These are phyloP conservation scores for Neurospora pannonica DNA, from an alignment of 495 filamentous ascomycete genomes.

Conservation along the genomic window DNA sequence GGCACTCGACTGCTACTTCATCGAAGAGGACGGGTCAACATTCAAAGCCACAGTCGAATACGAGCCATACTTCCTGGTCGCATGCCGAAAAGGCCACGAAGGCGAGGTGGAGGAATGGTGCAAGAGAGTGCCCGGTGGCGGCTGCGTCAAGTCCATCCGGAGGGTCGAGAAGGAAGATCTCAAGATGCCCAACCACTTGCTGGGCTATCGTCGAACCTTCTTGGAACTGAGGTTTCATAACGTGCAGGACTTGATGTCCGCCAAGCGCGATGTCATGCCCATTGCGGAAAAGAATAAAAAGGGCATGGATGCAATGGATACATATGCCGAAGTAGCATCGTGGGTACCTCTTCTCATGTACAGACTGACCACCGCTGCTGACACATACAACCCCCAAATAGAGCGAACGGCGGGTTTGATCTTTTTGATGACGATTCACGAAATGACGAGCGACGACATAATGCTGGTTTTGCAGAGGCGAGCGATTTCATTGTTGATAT, in stretches of 20 bases:
- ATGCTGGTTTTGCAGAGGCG: slow-evolving; percentile 68
- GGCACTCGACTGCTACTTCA: slow-evolving; percentile 93
- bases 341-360: slow-evolving; percentile 30
- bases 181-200: slow-evolving; percentile 88
- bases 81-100: slow-evolving; percentile 79
- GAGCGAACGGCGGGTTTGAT: slow-evolving; percentile 82
- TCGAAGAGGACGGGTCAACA: slow-evolving; percentile 83
- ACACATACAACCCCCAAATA: slow-evolving; percentile 27
- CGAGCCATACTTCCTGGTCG: slow-evolving; percentile 92
- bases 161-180: slow-evolving; percentile 88
- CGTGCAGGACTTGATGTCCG: slow-evolving; percentile 72
- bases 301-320: slow-evolving; percentile 91
- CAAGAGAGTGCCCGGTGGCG: slow-evolving; percentile 70
- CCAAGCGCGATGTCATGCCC: slow-evolving; percentile 72
- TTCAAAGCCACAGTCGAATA: slow-evolving; percentile 97
- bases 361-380: neutral
- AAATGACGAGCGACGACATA: slow-evolving; percentile 75
- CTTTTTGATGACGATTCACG: slow-evolving; percentile 91
- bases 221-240: slow-evolving; percentile 81
- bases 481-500: slow-evolving; percentile 99
- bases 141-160: slow-evolving; percentile 67
- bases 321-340: slow-evolving; percentile 93
- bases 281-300: slow-evolving; percentile 96
- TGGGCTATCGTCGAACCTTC: slow-evolving; percentile 82
- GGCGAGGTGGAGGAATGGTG: slow-evolving; percentile 95